Percentiles rank a stretch among this genome's conserved stretches.
These are phyloP conservation scores for Calonectria pauciramosa DNA, from an alignment of 2,329 filamentous ascomycete species.

Conservation along the genomic window DNA sequence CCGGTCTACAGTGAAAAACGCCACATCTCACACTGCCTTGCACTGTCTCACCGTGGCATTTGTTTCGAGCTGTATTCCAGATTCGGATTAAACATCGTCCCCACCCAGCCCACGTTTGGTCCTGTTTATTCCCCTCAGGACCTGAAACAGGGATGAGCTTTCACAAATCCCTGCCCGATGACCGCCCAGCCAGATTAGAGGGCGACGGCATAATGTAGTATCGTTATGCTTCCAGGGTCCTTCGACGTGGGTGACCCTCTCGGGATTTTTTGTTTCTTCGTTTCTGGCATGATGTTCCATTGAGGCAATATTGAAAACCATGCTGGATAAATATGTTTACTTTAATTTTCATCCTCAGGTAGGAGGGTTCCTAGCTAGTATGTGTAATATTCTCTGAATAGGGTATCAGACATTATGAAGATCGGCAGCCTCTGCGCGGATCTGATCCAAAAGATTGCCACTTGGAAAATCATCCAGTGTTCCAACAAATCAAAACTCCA, in stretches of 20 bases:
- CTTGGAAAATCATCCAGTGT: constrained; percentile 12
- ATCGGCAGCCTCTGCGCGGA: constrained; percentile 31
- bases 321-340: constrained; percentile 1
- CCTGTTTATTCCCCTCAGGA: constrained; percentile 22
- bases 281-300: constrained; percentile 8
- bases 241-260: neutral
- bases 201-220: constrained; percentile 19
- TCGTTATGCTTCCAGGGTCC: constrained; percentile 18
- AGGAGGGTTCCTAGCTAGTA: constrained; percentile 22
- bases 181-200: constrained; percentile 18
- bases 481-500: constrained; percentile 28
- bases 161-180: neutral
- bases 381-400: constrained; percentile 30
- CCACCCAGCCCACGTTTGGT: neutral
- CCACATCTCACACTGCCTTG: neutral
- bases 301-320: neutral
- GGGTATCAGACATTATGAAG: constrained; percentile 45
- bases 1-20: neutral
- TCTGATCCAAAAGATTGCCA: constrained; percentile 22
- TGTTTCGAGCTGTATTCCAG: neutral
- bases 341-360: constrained; percentile 16
- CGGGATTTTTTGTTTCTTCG: neutral
- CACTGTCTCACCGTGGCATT: neutral
- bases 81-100: constrained; percentile 8
- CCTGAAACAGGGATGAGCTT: constrained; percentile 27